Base-by-base conservation (phyloP, 2,329 filamentous ascomycete genomes). In the Penicillium aurantiogriseum region DNA sequence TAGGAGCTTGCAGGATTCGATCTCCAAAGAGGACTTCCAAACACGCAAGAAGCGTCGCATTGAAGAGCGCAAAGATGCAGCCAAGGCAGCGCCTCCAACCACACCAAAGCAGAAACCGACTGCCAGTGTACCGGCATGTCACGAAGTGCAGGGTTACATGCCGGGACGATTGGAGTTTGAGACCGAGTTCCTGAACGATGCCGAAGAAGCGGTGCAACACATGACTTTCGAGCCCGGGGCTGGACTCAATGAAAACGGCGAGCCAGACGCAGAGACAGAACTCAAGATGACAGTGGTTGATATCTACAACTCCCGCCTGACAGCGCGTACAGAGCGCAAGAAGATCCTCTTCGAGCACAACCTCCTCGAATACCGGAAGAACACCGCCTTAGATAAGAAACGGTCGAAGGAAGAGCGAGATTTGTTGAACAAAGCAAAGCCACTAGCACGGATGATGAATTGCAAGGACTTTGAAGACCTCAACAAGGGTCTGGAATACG, bases 101-200 rank as follows among this genome's bases (percentile, higher is more conserved):
- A 90, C 91, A 25, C 91, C 93, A 1, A 96, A 97, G 76, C 92
- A 93, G 67, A 97, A 97, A 71, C 94, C 94, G 0, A 97, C 93
- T 0, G 92, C 92, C 9, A 96, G 90, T 79, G 92, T 97, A 3
- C 94, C 94, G 0, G 89, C 92, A 35, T 99, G 94, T 74, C 94
- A 99, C 79, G 94, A 99, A 76, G 94, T 99, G 38, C 92, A 97
- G 75, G 94, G 94, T 3, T 99, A 96, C 74, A 99, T 99, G 94
- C 94, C 94, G 3, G 94, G 94, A 44, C 91, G 94, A 40, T 77
- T 99, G 63, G 94, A 99, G 70, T 99, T 99, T 63, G 94, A 99
- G 80, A 97, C 91, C 0, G 94, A 99, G 69, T 94, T 96, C 71
- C 90, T 93, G 69, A 99, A 99, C 69, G 94, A 99, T 69, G 94